Conservation (phyloP, 2,329 filamentous ascomycete genomes). For the Monosporascus sp. region DNA sequence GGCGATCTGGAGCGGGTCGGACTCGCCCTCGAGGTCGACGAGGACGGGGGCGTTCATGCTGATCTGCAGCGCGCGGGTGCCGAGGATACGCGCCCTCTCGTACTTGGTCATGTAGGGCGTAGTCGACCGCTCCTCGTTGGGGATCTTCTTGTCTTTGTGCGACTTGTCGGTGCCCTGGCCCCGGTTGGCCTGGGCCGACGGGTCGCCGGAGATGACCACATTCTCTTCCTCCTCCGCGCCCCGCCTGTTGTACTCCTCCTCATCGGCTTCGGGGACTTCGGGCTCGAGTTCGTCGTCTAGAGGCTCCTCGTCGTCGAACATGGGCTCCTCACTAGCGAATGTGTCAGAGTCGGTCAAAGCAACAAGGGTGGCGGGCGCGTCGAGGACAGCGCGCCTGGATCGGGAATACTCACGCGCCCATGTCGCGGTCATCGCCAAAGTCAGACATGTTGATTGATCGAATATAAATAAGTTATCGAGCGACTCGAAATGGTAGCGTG, state of each 20-base stretch:
- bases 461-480: not conserved
- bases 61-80: conserved; percentile 90
- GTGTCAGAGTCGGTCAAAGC: not conserved
- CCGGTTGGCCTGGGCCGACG: conserved; percentile 51
- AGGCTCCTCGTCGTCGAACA: conserved; percentile 63
- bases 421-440: conserved; percentile 24
- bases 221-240: conserved; percentile 54
- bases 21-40: conserved; percentile 95
- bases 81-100: conserved; percentile 87
- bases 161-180: conserved; percentile 49
- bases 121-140: conserved; percentile 80
- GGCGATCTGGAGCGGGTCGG: conserved; percentile 93
- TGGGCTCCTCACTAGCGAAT: conserved; percentile 57
- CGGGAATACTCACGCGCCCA: conserved; percentile 15
- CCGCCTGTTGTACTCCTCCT: conserved; percentile 44
- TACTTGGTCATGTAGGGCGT: conserved; percentile 99
- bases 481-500: conserved; percentile 4
- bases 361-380: not conserved
- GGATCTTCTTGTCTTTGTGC: conserved; percentile 79
- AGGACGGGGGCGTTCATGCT: conserved; percentile 98
- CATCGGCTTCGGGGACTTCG: conserved; percentile 47
- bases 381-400: conserved; percentile 1
- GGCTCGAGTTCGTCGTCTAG: conserved; percentile 52
- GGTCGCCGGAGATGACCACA: conserved; percentile 56
- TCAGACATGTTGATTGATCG: conserved; percentile 21